Evolutionary conservation across 176 grass and related monocot species (phyloP).

Genomic region (Typha latifolia): DNA sequence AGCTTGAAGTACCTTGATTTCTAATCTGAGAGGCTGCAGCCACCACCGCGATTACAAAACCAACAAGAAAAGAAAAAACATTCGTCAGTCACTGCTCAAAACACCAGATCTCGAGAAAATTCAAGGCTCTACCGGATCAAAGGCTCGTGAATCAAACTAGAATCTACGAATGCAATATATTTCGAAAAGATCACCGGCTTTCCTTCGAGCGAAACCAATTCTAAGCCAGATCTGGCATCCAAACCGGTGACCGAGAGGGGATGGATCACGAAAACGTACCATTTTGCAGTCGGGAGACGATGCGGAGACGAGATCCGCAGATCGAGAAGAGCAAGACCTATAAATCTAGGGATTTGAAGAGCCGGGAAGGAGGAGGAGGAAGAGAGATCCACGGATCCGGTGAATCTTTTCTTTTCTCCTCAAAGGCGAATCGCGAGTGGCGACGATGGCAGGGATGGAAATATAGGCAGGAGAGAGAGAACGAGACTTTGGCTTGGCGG

Average conservation of each 20-base stretch:
- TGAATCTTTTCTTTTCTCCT: neutral
- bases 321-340: slow-evolving; percentile 2
- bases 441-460: neutral
- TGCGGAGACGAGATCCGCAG: slow-evolving; percentile 14
- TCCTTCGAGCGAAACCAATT: neutral
- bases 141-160: slow-evolving; percentile 1
- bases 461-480: neutral
- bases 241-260: neutral
- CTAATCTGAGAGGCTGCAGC: slow-evolving; percentile 92
- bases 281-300: slow-evolving; percentile 16
- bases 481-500: neutral
- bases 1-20: slow-evolving; percentile 84
- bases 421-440: neutral
- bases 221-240: slow-evolving; percentile 6
- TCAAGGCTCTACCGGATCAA: neutral
- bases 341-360: neutral
- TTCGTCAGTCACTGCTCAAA: slow-evolving; percentile 8
- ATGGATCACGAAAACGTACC: slow-evolving; percentile 28
- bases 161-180: slow-evolving; percentile 1
- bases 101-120: slow-evolving; percentile 54
- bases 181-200: slow-evolving; percentile 2
- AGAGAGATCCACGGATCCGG: neutral
- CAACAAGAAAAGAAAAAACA: slow-evolving; percentile 21
- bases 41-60: slow-evolving; percentile 24
- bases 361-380: slow-evolving; percentile 5